phyloP scores from a whole-genome alignment of 1,284 basidiomycete species.

The Phenoliferia sp. region DNA sequence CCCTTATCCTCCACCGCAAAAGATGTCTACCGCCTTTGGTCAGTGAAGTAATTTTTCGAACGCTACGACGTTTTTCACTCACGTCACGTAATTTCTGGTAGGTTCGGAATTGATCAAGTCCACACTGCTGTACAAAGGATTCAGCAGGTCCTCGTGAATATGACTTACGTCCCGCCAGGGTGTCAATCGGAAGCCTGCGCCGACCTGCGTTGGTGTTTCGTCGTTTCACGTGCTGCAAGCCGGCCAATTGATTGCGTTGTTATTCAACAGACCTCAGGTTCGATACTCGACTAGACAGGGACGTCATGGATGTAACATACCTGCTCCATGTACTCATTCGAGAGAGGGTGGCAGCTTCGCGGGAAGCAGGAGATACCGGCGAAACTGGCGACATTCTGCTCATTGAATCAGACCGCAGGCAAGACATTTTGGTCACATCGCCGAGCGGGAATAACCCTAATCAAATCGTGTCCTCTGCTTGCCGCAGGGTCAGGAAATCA shows the following conservation, averaged over 20 bases:
- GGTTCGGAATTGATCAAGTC: constrained; percentile 16
- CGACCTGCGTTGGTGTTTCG: constrained; percentile 6
- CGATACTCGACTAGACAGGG: constrained; percentile 19
- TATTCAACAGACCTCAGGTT: constrained; percentile 11
- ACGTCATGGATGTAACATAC: constrained; percentile 15
- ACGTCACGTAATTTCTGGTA: neutral
- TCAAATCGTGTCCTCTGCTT: too few relatives aligned
- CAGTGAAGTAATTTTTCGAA: neutral
- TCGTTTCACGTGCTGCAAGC: neutral
- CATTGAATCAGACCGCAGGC: constrained; percentile 21
- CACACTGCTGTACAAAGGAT: constrained; percentile 12
- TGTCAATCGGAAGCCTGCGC: constrained; percentile 14
- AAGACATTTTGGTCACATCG: too few relatives aligned
- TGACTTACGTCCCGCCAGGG: constrained; percentile 4
- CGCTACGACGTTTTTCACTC: neutral
- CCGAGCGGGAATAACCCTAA: too few relatives aligned
- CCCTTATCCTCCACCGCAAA: neutral
- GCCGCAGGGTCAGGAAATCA: constrained; percentile 10
- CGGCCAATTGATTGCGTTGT: neutral
- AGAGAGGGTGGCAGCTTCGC: neutral
- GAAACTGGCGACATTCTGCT: neutral
- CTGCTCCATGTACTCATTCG: constrained; percentile 15
- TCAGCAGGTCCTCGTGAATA: constrained; percentile 16
- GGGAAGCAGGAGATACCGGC: neutral
- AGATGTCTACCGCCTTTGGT: neutral